These are phyloP conservation scores for Nakataea oryzae DNA, from an alignment of 2,329 filamentous ascomycete genomes.

Conservation along the genomic window DNA sequence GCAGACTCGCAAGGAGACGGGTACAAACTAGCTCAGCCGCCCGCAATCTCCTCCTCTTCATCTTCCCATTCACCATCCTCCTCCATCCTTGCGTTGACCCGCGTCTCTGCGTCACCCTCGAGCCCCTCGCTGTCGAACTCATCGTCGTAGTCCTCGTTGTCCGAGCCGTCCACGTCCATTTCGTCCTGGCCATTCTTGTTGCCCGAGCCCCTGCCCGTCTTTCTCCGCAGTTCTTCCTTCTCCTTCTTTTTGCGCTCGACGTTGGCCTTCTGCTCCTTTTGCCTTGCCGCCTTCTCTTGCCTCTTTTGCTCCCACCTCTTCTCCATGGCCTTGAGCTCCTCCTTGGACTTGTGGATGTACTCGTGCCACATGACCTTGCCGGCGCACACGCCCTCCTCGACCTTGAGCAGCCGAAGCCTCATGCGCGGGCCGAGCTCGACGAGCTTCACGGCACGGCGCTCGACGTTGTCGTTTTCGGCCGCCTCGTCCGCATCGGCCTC, in stretches of 20 bases:
- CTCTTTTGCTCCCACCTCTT: slow-evolving; percentile 69
- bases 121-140: slow-evolving; percentile 40
- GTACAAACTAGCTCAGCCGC: not conserved
- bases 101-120: slow-evolving; percentile 38
- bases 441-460: slow-evolving; percentile 82
- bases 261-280: slow-evolving; percentile 78
- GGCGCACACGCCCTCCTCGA: slow-evolving; percentile 84
- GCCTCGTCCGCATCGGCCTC: slow-evolving; percentile 24
- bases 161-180: slow-evolving; percentile 24
- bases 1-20: not conserved
- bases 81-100: slow-evolving; percentile 37
- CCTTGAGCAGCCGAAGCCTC: slow-evolving; percentile 82
- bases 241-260: slow-evolving; percentile 78
- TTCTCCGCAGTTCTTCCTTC: slow-evolving; percentile 79
- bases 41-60: slow-evolving; percentile 26
- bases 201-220: slow-evolving; percentile 35
- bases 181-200: slow-evolving; percentile 30
- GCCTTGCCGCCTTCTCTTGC: slow-evolving; percentile 72
- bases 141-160: slow-evolving; percentile 30
- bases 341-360: slow-evolving; percentile 73
- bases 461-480: slow-evolving; percentile 45
- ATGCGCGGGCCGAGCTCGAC: slow-evolving; percentile 87
- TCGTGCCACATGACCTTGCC: slow-evolving; percentile 98
- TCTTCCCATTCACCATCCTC: slow-evolving; percentile 42
- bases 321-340: slow-evolving; percentile 70